Base-by-base conservation (phyloP, 345 rosid species). In the Brassica rapa region DNA sequence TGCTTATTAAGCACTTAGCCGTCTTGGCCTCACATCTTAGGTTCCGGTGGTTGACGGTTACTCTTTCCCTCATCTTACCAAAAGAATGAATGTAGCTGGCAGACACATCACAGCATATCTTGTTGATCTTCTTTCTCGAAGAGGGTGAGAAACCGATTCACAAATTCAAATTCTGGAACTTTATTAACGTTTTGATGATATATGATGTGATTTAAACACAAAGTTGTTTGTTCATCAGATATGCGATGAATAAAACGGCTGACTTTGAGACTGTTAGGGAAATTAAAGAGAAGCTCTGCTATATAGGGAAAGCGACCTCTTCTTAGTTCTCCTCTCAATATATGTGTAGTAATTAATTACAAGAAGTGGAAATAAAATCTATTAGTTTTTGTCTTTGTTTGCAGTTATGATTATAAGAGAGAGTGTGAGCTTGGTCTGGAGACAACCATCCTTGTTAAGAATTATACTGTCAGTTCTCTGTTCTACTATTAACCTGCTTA, bases 31-130 rank as follows among this genome's bases (percentile, higher is more conserved):
- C 81, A 59, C 67, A 69, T 80, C 81, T 32, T 84, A 95, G 98
- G 99, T 95, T 76, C 99, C 99, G 29, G 98, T 95, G 77, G 99
- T 95, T 84, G 99, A 95, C 35, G 98, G 99, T 53, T 95, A 89
- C 77, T 95, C 99, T 10, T 95, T 95, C 61, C 99, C 99, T 70
- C 99, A 95, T 86, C 94, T 95, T 37, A 95, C 99, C 39, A 95
- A 95, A 83, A 85, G 98, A 70, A 95, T 94, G 99, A 95, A 95
- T 82, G 96, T 95, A 8, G 97, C 98, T 83, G 99, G 99, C 12
- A 91, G 99, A 69, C 98, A 95, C 85, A 95, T 95, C 70, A 95
- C 99, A 62, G 85, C 98, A 0, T 93, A 95, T 85, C 98, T 95
- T 62, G 91, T 95, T 70, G 99, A 95, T 83, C 91, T 95, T 65